phyloP scores from a whole-genome alignment of 2,329 filamentous ascomycete species.

The Pyricularia grisea region DNA sequence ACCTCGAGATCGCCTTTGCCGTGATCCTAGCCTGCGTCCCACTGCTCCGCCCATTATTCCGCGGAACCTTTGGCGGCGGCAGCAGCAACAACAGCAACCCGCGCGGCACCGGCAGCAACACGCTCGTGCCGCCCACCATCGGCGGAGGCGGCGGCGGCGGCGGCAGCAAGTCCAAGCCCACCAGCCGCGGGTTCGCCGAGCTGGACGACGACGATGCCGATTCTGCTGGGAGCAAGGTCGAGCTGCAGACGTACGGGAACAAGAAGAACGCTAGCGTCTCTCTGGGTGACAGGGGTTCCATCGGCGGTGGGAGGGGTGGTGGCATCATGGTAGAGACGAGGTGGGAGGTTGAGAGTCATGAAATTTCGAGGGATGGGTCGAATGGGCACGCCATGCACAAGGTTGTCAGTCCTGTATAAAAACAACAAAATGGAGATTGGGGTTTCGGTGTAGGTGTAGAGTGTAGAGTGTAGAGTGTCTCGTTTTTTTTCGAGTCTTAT shows the following conservation, averaged over 20 bases:
- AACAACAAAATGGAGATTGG: too few relatives aligned
- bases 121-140: background rate
- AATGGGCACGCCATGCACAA: background rate
- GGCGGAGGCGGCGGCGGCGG: background rate
- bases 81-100: constrained; percentile 1
- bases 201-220: background rate
- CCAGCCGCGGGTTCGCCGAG: background rate
- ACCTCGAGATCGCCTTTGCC: constrained; percentile 26
- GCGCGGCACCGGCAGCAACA: background rate
- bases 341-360: background rate
- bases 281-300: background rate
- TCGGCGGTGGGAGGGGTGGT: background rate
- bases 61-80: constrained; percentile 6
- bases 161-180: background rate
- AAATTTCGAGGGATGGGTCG: background rate
- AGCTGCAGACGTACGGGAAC: background rate
- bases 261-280: background rate
- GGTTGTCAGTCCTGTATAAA: background rate
- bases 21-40: constrained; percentile 29
- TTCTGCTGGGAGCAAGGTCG: background rate
- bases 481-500: background rate
- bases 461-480: too few relatives aligned
- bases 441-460: too few relatives aligned
- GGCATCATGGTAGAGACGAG: background rate
- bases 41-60: constrained; percentile 28